These are phyloP conservation scores for Paramecium tetraurelia DNA, from an alignment of 73 alveolate genomes.

Conservation along the genomic window DNA sequence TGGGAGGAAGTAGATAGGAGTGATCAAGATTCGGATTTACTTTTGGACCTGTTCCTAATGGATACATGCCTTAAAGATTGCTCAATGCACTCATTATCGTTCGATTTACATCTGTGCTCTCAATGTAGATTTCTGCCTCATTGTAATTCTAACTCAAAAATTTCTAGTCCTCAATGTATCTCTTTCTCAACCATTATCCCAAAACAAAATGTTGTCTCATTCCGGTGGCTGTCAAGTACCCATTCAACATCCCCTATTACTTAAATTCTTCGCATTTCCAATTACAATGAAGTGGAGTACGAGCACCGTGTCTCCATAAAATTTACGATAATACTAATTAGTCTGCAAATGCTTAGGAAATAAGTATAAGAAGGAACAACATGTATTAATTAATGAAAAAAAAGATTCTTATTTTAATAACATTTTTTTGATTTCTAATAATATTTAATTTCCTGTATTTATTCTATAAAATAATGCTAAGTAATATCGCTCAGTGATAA, in stretches of 20 bases:
- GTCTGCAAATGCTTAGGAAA: slow-evolving; percentile 19
- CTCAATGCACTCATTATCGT: slow-evolving; percentile 83
- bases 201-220: slow-evolving; percentile 71
- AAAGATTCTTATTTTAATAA: too few relatives aligned
- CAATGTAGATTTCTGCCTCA: slow-evolving; percentile 62
- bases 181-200: slow-evolving; percentile 68
- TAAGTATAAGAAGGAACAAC: neutral
- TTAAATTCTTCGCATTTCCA: slow-evolving; percentile 18
- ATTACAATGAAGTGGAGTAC: slow-evolving; percentile 59
- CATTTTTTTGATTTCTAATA: neutral
- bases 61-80: slow-evolving; percentile 87
- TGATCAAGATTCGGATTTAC: neutral
- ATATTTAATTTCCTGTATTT: neutral
- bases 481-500: too few relatives aligned
- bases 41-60: slow-evolving; percentile 68
- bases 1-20: slow-evolving; percentile 40
- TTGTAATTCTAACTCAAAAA: slow-evolving; percentile 57
- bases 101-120: slow-evolving; percentile 72
- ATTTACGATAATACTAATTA: neutral
- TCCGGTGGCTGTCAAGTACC: slow-evolving; percentile 74
- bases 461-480: neutral
- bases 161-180: slow-evolving; percentile 58
- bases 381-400: neutral
- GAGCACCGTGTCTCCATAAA: slow-evolving; percentile 61
- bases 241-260: slow-evolving; percentile 45